phyloP scores from a whole-genome alignment of 305 asterid species.

The Andrographis paniculata region DNA sequence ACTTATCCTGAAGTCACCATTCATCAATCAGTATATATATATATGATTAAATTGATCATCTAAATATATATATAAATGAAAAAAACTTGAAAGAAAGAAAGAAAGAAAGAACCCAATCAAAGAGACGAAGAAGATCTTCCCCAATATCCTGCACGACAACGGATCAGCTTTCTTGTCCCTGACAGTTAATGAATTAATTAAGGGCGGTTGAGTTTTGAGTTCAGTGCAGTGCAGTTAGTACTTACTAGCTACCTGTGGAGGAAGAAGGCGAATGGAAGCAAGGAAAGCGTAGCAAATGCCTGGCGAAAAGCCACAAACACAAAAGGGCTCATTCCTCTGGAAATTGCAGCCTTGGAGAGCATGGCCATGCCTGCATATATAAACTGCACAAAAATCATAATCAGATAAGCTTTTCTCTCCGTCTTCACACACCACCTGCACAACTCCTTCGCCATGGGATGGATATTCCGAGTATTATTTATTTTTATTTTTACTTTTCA shows the following conservation, averaged over 20 bases:
- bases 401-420: slow-evolving; percentile 31
- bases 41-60: too few relatives aligned
- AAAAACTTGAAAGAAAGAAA: too few relatives aligned
- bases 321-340: slow-evolving; percentile 54
- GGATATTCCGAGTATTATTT: too few relatives aligned
- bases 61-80: too few relatives aligned
- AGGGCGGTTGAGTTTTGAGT: too few relatives aligned
- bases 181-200: neutral
- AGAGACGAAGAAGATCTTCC: slow-evolving; percentile 43
- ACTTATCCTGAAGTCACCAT: slow-evolving; percentile 52
- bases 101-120: slow-evolving; percentile 36
- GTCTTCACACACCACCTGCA: neutral
- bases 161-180: slow-evolving; percentile 39
- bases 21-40: too few relatives aligned
- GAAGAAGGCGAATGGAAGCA: slow-evolving; percentile 51
- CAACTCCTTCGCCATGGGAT: too few relatives aligned
- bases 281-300: slow-evolving; percentile 42
- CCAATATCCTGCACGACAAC: slow-evolving; percentile 29
- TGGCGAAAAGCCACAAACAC: slow-evolving; percentile 69
- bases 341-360: slow-evolving; percentile 54
- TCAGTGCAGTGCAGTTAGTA: too few relatives aligned
- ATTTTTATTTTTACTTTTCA: too few relatives aligned
- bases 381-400: slow-evolving; percentile 42
- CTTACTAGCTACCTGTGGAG: slow-evolving; percentile 33
- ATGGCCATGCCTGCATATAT: slow-evolving; percentile 65